A percentile compares a stretch with the other conserved stretches of the same genome.
Conservation (phyloP, 352 stramenopile species). For the Pythium brachiatum region DNA sequence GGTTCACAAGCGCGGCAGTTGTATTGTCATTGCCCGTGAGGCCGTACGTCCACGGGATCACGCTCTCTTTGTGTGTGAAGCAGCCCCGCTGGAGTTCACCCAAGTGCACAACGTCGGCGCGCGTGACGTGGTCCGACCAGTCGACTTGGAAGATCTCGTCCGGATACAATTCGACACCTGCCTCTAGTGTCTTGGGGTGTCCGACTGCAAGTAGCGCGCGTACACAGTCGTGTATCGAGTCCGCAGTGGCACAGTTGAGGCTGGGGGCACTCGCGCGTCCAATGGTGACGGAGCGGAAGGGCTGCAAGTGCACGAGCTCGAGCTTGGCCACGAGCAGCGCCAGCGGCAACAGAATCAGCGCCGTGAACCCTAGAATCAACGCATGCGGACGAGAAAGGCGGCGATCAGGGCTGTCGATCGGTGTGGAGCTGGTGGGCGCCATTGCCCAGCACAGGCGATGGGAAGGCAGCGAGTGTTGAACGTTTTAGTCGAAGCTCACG, state of each 20-base stretch:
- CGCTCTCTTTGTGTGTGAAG: conserved; percentile 37
- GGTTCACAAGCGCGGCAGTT: conserved; percentile 22
- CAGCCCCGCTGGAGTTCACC: conserved; percentile 53
- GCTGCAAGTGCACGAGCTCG: conserved; percentile 2
- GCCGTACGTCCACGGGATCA: conserved; percentile 49
- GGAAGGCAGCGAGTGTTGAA: too few species aligned
- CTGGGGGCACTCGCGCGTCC: neutral
- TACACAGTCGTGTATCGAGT: neutral
- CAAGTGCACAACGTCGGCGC: conserved; percentile 42
- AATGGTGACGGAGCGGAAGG: neutral
- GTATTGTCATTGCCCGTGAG: neutral
- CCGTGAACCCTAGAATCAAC: neutral
- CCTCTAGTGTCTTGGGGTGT: neutral
- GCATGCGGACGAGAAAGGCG: neutral
- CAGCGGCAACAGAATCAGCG: conserved; percentile 1
- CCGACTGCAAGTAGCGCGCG: conserved; percentile 4
- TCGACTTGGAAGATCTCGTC: conserved; percentile 17
- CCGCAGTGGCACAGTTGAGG: neutral
- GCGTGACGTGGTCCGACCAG: conserved; percentile 16
- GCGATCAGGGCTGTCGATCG: neutral
- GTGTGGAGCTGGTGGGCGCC: neutral
- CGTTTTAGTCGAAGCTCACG: too few species aligned
- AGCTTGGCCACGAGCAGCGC: conserved; percentile 4
- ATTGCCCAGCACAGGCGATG: too few species aligned
- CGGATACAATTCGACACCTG: conserved; percentile 8